Evolutionary conservation across 805 yeast genomes (phyloP).

Genomic region (Nakazawaea sp.): DNA sequence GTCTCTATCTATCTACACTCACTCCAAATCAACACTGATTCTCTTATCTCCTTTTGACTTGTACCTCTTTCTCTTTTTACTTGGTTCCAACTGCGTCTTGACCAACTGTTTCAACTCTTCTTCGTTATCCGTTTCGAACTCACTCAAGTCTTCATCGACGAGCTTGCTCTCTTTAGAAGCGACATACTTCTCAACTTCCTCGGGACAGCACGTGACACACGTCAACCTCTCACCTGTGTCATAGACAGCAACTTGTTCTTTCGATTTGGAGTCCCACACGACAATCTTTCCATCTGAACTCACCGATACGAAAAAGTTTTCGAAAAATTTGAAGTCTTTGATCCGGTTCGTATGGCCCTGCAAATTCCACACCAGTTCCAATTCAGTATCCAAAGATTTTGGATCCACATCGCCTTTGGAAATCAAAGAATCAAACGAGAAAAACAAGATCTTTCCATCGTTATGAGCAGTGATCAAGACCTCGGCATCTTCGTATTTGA

Average conservation of each 20-base stretch:
- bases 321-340: constrained; percentile 61
- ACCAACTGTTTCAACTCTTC: constrained; percentile 27
- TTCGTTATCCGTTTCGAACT: constrained; percentile 71
- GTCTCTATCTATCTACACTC: constrained; percentile 25
- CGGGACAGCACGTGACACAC: constrained; percentile 74
- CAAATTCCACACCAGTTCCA: constrained; percentile 49
- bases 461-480: constrained; percentile 62
- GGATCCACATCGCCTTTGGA: constrained; percentile 21
- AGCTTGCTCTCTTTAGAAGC: constrained; percentile 46
- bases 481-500: constrained; percentile 38
- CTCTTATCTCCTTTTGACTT: constrained; percentile 30
- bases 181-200: constrained; percentile 64
- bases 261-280: constrained; percentile 68
- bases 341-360: constrained; percentile 84
- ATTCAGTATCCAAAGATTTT: constrained; percentile 23
- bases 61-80: constrained; percentile 33
- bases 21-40: constrained; percentile 52
- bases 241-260: constrained; percentile 85
- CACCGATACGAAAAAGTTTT: constrained; percentile 58
- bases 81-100: constrained; percentile 50
- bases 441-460: constrained; percentile 64
- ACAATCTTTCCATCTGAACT: constrained; percentile 93
- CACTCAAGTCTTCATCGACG: constrained; percentile 37
- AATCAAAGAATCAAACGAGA: constrained; percentile 29
- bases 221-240: constrained; percentile 87